Conservation (phyloP, 257 asterid genomes). For the Penstemon eatonii region DNA sequence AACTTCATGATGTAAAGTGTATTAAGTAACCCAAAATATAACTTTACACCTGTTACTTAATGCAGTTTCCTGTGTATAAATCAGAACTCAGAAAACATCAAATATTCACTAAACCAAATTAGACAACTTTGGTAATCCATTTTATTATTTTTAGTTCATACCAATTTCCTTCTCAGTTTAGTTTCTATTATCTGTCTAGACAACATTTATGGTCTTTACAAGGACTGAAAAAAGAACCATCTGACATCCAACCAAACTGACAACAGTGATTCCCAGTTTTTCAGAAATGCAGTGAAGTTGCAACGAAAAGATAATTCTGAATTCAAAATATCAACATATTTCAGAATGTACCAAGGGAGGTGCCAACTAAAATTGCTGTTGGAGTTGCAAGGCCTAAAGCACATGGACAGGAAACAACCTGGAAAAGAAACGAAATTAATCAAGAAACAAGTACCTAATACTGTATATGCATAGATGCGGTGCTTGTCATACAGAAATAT, state of each 20-base stretch:
- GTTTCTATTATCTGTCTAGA: slow-evolving; percentile 10
- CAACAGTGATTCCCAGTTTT: slow-evolving; percentile 16
- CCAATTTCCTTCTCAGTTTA: neutral
- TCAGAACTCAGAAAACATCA: slow-evolving; percentile 1
- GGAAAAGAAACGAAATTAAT: slow-evolving; percentile 29
- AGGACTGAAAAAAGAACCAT: neutral
- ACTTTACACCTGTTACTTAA: slow-evolving; percentile 14
- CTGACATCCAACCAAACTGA: slow-evolving; percentile 18
- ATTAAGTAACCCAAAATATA: slow-evolving; percentile 6
- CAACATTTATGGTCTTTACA: neutral
- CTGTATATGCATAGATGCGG: slow-evolving; percentile 14
- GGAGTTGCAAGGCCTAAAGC: slow-evolving; percentile 99
- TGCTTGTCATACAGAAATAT: slow-evolving; percentile 5
- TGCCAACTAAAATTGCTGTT: slow-evolving; percentile 95
- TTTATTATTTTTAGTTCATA: neutral
- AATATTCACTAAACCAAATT: slow-evolving; percentile 1
- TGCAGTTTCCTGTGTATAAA: slow-evolving; percentile 11
- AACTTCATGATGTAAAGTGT: slow-evolving; percentile 16
- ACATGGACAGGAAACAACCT: slow-evolving; percentile 99
- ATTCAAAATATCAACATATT: slow-evolving; percentile 16
- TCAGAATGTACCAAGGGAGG: slow-evolving; percentile 78
- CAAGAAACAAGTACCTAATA: slow-evolving; percentile 20
- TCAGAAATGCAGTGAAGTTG: slow-evolving; percentile 11
- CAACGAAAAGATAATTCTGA: slow-evolving; percentile 2
- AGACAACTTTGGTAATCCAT: neutral